A percentile compares a stretch with the other conserved stretches of the same genome.
Conservation (phyloP, 495 filamentous ascomycete species). For the Trypethelium eluteriae region DNA sequence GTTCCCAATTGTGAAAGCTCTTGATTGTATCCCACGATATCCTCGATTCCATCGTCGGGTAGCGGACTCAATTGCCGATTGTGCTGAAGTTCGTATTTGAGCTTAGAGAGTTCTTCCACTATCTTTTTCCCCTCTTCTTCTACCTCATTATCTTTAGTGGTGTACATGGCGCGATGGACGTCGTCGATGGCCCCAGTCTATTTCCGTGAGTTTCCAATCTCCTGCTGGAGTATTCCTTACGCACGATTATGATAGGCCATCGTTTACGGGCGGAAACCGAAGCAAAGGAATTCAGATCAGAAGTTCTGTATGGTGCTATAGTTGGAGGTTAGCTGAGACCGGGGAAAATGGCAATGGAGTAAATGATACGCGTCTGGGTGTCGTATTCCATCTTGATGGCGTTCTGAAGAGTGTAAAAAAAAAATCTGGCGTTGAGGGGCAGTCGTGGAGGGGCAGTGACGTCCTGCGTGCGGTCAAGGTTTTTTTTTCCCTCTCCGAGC, state of each 20-base stretch:
- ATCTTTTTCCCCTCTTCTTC: constrained; percentile 77
- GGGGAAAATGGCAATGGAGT: constrained; percentile 13
- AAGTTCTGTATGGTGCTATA: constrained; percentile 67
- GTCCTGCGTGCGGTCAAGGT: background rate
- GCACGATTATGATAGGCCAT: constrained; percentile 89
- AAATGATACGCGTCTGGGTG: constrained; percentile 37
- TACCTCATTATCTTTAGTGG: constrained; percentile 54
- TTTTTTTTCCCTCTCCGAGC: too few relatives aligned
- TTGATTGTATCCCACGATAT: constrained; percentile 75
- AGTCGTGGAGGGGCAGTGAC: background rate
- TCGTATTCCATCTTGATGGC: constrained; percentile 39
- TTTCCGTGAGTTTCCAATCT: constrained; percentile 19
- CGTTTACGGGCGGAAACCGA: constrained; percentile 71
- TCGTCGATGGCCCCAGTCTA: constrained; percentile 95
- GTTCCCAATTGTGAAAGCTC: constrained; percentile 69
- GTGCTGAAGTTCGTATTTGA: constrained; percentile 96
- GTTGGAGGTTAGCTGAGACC: constrained; percentile 19
- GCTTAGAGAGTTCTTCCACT: constrained; percentile 63
- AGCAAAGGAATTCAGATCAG: constrained; percentile 80
- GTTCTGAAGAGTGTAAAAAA: background rate
- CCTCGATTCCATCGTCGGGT: constrained; percentile 67
- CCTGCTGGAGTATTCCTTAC: constrained; percentile 23
- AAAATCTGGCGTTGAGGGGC: background rate
- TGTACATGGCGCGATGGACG: constrained; percentile 65
- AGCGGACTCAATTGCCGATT: constrained; percentile 72